phyloP scores from a whole-genome alignment of 2,329 filamentous ascomycete genomes.

The Stromatinia cepivora region DNA sequence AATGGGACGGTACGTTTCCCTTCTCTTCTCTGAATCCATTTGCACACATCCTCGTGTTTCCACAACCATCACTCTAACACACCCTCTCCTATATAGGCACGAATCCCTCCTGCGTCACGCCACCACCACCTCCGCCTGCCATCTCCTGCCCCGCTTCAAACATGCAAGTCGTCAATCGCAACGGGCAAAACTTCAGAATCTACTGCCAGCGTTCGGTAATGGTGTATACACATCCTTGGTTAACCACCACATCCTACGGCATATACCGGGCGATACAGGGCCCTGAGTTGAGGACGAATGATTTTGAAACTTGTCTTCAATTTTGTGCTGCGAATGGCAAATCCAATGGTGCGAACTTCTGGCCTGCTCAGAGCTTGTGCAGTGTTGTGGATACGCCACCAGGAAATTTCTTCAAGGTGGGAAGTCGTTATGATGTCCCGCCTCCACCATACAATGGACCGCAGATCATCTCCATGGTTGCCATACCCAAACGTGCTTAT shows the following conservation, averaged over 20 bases:
- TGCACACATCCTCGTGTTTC: background rate
- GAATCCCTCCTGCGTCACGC: conserved; percentile 3
- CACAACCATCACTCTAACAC: background rate
- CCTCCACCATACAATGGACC: conserved; percentile 2
- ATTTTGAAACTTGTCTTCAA: background rate
- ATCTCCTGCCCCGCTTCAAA: conserved; percentile 15
- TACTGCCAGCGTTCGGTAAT: conserved; percentile 18
- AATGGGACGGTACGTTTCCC: background rate
- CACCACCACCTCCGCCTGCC: background rate
- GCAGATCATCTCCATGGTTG: conserved; percentile 12
- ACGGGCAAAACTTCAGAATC: conserved; percentile 12
- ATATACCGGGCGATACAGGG: conserved; percentile 12
- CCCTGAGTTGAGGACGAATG: conserved; percentile 10
- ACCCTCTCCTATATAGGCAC: background rate
- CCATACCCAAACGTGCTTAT: conserved; percentile 14
- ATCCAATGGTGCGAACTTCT: conserved; percentile 10
- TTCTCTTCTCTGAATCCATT: background rate
- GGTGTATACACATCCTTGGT: conserved; percentile 12
- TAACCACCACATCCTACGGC: conserved; percentile 8
- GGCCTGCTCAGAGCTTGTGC: conserved; percentile 5
- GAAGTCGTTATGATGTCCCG: conserved; percentile 12
- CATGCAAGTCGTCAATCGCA: conserved; percentile 6
- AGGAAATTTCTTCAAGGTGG: background rate
- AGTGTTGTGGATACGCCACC: conserved; percentile 13
- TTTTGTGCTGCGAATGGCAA: background rate